A percentile compares a stretch with the other conserved stretches of the same genome.
Evolutionary conservation across 2,329 filamentous ascomycete species (phyloP).

Genomic region (Colletotrichum sp.): DNA sequence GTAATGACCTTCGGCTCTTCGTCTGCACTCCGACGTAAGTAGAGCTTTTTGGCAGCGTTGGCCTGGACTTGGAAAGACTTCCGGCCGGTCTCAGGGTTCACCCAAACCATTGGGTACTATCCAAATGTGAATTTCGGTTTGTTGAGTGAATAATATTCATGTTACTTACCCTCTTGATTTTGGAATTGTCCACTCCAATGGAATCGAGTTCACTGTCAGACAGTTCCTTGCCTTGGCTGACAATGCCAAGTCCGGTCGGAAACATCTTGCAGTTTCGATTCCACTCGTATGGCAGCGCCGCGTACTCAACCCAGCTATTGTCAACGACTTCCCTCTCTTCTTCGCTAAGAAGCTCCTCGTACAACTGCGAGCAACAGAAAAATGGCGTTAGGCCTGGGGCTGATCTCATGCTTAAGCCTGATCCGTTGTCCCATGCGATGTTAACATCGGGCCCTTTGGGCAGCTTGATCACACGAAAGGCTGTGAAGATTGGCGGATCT

Average conservation of each 20-base stretch:
- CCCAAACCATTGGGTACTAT: slow-evolving; percentile 50
- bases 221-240: slow-evolving; percentile 41
- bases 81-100: slow-evolving; percentile 45
- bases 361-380: slow-evolving; percentile 46
- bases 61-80: slow-evolving; percentile 49
- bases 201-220: slow-evolving; percentile 36
- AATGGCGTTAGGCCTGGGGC: slow-evolving; percentile 50
- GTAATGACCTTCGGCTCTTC: slow-evolving; percentile 40
- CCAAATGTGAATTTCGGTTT: not conserved
- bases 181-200: slow-evolving; percentile 16
- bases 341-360: slow-evolving; percentile 41
- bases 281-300: slow-evolving; percentile 49
- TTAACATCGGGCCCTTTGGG: slow-evolving; percentile 40
- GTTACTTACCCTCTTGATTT: slow-evolving; percentile 31
- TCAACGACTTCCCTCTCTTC: slow-evolving; percentile 45
- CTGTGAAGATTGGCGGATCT: slow-evolving; percentile 47
- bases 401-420: slow-evolving; percentile 42
- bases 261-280: slow-evolving; percentile 44
- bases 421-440: slow-evolving; percentile 47
- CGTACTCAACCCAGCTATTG: slow-evolving; percentile 51
- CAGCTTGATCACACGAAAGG: slow-evolving; percentile 41
- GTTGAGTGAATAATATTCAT: no score
- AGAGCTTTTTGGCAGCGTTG: slow-evolving; percentile 42
- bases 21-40: slow-evolving; percentile 35
- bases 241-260: slow-evolving; percentile 45